These are phyloP conservation scores for Nectriaceae sp. DNA, from an alignment of 2,329 filamentous ascomycete genomes.

Conservation along the genomic window DNA sequence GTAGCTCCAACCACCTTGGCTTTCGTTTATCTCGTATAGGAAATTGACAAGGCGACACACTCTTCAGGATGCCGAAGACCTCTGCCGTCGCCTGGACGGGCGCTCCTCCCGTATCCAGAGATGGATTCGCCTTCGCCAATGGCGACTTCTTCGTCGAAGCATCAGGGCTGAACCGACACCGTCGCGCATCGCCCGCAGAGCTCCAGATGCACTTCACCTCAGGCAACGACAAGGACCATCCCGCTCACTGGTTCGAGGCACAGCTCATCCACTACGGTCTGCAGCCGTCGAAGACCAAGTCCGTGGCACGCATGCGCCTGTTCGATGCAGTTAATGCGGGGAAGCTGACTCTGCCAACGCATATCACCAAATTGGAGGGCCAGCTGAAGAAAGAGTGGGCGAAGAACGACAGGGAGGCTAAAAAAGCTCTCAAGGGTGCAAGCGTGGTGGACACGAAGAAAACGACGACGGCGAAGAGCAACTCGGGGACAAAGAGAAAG, in stretches of 20 bases:
- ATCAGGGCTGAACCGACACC: conserved; percentile 45
- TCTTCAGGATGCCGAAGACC: too few species aligned
- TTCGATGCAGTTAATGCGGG: conserved; percentile 55
- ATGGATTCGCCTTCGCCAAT: conserved; percentile 44
- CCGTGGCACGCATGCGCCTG: conserved; percentile 58
- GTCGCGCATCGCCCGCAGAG: conserved; percentile 45
- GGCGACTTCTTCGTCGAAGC: conserved; percentile 47
- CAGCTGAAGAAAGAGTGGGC: conserved; percentile 61
- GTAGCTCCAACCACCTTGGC: too few species aligned
- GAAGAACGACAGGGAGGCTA: conserved; percentile 51
- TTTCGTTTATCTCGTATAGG: too few species aligned
- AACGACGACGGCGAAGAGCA: conserved; percentile 2
- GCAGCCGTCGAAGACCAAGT: conserved; percentile 56
- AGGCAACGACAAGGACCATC: conserved; percentile 47
- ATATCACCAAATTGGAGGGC: conserved; percentile 51
- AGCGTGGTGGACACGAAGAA: neutral
- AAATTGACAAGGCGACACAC: too few species aligned
- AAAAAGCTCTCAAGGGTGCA: conserved; percentile 32
- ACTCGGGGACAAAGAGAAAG: conserved; percentile 32
- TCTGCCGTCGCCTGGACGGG: too few species aligned
- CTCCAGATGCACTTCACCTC: conserved; percentile 47
- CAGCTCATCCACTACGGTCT: conserved; percentile 66
- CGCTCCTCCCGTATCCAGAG: conserved; percentile 24
- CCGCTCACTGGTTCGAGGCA: conserved; percentile 63
- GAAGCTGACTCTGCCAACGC: conserved; percentile 48